Conservation (phyloP, 2,329 filamentous ascomycete species). For the Talaromyces pinophilus region DNA sequence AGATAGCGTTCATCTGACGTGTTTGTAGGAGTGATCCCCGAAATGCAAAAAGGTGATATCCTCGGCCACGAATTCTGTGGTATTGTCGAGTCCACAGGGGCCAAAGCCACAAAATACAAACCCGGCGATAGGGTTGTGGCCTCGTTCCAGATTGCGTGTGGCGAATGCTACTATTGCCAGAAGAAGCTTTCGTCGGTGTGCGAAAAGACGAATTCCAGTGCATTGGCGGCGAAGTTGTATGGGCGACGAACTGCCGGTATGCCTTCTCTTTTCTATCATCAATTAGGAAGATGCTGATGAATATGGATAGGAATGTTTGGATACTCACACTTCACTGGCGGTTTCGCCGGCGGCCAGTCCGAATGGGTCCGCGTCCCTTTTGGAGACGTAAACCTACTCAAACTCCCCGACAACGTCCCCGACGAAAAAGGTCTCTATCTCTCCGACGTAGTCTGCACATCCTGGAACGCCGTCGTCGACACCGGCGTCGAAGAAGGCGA, state of each 20-base stretch:
- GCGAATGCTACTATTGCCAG: constrained; percentile 72
- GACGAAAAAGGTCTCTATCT: constrained; percentile 83
- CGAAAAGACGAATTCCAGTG: constrained; percentile 76
- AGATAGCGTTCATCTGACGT: constrained; percentile 17
- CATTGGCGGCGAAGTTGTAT: constrained; percentile 71
- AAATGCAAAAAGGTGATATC: constrained; percentile 66
- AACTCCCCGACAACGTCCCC: constrained; percentile 74
- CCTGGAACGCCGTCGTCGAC: constrained; percentile 80
- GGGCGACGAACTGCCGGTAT: constrained; percentile 71
- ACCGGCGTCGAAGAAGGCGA: constrained; percentile 77
- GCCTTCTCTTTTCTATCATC: constrained; percentile 13
- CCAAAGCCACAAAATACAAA: constrained; percentile 55
- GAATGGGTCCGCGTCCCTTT: constrained; percentile 83
- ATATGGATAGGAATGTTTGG: constrained; percentile 61
- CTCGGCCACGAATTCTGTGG: constrained; percentile 62
- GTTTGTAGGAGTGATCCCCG: constrained; percentile 50
- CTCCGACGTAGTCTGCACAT: constrained; percentile 76
- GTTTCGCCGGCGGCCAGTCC: constrained; percentile 83
- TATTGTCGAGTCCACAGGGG: constrained; percentile 57
- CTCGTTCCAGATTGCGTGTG: constrained; percentile 77
- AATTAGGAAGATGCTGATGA: too few species aligned
- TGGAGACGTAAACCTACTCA: constrained; percentile 77
- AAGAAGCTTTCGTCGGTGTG: constrained; percentile 78
- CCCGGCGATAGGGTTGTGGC: constrained; percentile 73
- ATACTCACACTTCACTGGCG: constrained; percentile 75